These are phyloP conservation scores for Rhizopogon rudus DNA, from an alignment of 768 basidiomycete genomes.

Conservation along the genomic window DNA sequence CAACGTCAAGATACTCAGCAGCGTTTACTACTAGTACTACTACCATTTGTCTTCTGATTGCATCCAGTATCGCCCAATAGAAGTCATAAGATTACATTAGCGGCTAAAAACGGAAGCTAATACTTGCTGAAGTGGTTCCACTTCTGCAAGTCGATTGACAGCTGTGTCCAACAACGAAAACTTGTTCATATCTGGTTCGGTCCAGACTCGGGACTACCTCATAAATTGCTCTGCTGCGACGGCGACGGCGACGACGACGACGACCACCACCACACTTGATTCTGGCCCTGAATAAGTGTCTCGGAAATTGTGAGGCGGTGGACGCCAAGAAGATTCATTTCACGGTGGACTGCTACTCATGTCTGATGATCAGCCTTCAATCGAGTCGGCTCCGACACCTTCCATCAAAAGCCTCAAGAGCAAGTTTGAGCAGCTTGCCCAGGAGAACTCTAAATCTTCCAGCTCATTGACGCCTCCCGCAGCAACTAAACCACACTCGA, in stretches of 20 bases:
- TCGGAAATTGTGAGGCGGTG: not conserved
- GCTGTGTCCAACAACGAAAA: not conserved
- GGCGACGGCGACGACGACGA: not conserved
- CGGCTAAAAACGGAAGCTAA: too few relatives aligned
- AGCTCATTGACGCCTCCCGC: constrained; percentile 6
- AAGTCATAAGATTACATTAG: too few relatives aligned
- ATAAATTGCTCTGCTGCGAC: not conserved
- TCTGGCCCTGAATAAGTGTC: not conserved
- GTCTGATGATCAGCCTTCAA: constrained; percentile 17
- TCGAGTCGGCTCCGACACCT: constrained; percentile 51
- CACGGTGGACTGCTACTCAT: not conserved
- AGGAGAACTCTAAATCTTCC: constrained; percentile 22
- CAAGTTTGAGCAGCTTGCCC: constrained; percentile 65
- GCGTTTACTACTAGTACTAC: too few relatives aligned
- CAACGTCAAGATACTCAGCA: too few relatives aligned
- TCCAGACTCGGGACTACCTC: not conserved
- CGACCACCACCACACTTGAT: too few relatives aligned
- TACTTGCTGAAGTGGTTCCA: too few relatives aligned
- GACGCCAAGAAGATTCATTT: not conserved
- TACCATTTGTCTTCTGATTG: too few relatives aligned
- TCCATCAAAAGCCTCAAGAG: constrained; percentile 69
- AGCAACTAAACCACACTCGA: constrained; percentile 2
- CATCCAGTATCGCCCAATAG: too few relatives aligned
- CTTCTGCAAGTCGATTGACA: too few relatives aligned
- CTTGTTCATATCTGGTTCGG: too few relatives aligned